phyloP scores from a whole-genome alignment of 1,284 basidiomycete species.

The Leccinum pachyderme region DNA sequence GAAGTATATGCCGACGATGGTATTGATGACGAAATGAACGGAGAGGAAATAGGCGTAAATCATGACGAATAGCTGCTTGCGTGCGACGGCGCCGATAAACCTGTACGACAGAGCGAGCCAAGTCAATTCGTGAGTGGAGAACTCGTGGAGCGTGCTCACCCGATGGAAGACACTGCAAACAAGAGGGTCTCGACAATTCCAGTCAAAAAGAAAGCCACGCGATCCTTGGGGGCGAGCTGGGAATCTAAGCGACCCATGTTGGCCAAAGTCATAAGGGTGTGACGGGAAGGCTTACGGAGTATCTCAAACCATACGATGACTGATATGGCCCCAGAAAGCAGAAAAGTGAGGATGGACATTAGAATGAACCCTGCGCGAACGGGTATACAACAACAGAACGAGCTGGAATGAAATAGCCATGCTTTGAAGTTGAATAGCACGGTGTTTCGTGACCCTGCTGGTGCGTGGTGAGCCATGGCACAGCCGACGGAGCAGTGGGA shows the following conservation, averaged over 20 bases:
- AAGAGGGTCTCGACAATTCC: constrained; percentile 52
- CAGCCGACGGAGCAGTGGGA: neutral
- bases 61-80: constrained; percentile 57
- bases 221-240: constrained; percentile 39
- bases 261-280: neutral
- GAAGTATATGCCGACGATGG: constrained; percentile 52
- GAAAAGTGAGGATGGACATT: constrained; percentile 49
- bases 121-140: neutral
- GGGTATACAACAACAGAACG: constrained; percentile 63
- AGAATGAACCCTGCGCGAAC: constrained; percentile 60
- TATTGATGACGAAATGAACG: constrained; percentile 55
- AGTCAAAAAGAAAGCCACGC: constrained; percentile 45
- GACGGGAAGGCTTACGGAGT: constrained; percentile 40
- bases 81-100: constrained; percentile 56
- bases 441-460: neutral
- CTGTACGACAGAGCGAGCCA: constrained; percentile 32
- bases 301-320: constrained; percentile 60
- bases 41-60: constrained; percentile 58
- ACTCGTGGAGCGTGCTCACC: constrained; percentile 39
- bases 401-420: constrained; percentile 34
- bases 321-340: constrained; percentile 50
- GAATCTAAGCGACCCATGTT: constrained; percentile 17
- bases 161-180: constrained; percentile 50
- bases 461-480: neutral
- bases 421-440: constrained; percentile 24